Evolutionary conservation across 2,329 filamentous ascomycete genomes (phyloP).

Genomic region (Trichophaea hybrida): DNA sequence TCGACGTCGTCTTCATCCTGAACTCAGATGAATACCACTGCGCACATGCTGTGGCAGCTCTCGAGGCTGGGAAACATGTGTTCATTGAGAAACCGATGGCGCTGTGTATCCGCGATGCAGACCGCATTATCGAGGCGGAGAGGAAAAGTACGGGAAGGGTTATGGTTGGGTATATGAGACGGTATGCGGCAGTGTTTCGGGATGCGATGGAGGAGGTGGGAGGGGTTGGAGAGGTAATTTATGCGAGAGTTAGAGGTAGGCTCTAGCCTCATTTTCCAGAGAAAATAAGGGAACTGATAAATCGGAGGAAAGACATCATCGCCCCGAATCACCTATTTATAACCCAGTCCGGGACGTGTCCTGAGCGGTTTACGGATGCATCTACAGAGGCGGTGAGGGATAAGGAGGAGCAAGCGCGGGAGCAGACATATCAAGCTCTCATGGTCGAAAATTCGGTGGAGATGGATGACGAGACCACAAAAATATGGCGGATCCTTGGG

Average conservation of each 20-base stretch:
- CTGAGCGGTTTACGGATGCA: conserved; percentile 35
- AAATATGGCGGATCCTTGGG: background rate
- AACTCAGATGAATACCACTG: conserved; percentile 43
- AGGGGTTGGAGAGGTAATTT: conserved; percentile 39
- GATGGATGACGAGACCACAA: background rate
- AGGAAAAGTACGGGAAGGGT: conserved; percentile 33
- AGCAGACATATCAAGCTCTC: background rate
- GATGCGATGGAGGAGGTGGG: conserved; percentile 42
- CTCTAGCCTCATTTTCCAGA: background rate
- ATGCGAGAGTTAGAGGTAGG: conserved; percentile 36
- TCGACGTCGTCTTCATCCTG: conserved; percentile 43
- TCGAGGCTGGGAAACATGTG: conserved; percentile 42
- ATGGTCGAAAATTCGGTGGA: background rate
- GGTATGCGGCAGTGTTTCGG: conserved; percentile 44
- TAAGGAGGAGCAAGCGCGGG: background rate
- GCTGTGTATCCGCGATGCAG: conserved; percentile 36
- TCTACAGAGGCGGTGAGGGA: conserved; percentile 23
- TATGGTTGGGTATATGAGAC: conserved; percentile 47
- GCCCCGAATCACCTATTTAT: conserved; percentile 42
- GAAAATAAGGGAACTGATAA: background rate
- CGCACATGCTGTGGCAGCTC: conserved; percentile 38
- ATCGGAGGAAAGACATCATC: conserved; percentile 33
- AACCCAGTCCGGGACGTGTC: conserved; percentile 37
- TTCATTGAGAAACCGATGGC: conserved; percentile 47
- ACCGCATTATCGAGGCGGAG: conserved; percentile 40